These are phyloP conservation scores for Dissophora ornata DNA, from an alignment of 192 early-diverging fungal genomes.

Conservation along the genomic window DNA sequence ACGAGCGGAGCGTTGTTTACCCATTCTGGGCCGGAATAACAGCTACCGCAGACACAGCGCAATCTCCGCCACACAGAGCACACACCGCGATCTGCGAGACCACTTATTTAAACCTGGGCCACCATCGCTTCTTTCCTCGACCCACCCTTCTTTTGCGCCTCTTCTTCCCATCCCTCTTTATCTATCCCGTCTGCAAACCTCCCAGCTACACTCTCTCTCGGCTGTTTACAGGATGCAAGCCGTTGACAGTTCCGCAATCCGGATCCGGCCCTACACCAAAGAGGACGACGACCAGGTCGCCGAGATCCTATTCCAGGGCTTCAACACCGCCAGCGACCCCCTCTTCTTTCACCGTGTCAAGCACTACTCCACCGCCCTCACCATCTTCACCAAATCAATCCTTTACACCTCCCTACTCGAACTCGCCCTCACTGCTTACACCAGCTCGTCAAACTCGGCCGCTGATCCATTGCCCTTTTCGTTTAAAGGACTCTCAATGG, in stretches of 20 bases:
- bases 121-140: too few species aligned
- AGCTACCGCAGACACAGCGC: too few species aligned
- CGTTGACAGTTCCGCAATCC: slow-evolving; percentile 26
- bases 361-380: slow-evolving; percentile 8
- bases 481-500: not conserved
- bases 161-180: not conserved
- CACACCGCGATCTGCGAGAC: too few species aligned
- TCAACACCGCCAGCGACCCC: not conserved
- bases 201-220: too few species aligned
- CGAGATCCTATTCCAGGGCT: slow-evolving; percentile 16
- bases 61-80: too few species aligned
- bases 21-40: too few species aligned
- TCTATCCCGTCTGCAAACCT: too few species aligned
- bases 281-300: slow-evolving; percentile 39
- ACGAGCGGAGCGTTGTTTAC: too few species aligned
- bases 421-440: slow-evolving; percentile 10
- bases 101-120: too few species aligned
- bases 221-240: too few species aligned
- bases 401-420: slow-evolving; percentile 22
- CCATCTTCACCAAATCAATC: slow-evolving; percentile 21
- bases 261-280: slow-evolving; percentile 26
- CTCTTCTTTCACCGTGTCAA: slow-evolving; percentile 4
- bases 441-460: not conserved
- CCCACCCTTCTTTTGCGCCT: not conserved
- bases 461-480: not conserved